Evolutionary conservation across 805 yeast genomes (phyloP).

Genomic region (Candida michaelii): DNA sequence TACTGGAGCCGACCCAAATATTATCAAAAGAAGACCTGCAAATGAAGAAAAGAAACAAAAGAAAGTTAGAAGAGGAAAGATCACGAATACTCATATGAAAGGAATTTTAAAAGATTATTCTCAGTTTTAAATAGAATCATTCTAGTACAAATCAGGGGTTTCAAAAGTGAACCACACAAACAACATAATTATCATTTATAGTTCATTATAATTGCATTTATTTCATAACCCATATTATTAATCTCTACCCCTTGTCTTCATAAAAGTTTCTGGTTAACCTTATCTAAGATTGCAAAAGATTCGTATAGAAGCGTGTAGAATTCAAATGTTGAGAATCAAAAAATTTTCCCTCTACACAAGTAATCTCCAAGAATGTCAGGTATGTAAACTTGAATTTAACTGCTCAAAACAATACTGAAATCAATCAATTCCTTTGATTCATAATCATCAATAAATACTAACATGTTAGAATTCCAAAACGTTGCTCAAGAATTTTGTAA

Average conservation of each 20-base stretch:
- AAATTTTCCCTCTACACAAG: slow-evolving; percentile 1
- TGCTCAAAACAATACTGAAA: slow-evolving; percentile 27
- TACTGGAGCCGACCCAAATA: slow-evolving; percentile 96
- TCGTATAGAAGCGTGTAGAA: neutral
- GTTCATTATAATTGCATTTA: slow-evolving; percentile 1
- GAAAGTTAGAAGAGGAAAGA: slow-evolving; percentile 89
- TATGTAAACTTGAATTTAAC: slow-evolving; percentile 3
- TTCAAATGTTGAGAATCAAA: slow-evolving; percentile 7
- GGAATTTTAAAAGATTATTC: slow-evolving; percentile 89
- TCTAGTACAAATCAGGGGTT: neutral
- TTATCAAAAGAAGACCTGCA: slow-evolving; percentile 65
- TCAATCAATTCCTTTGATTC: neutral
- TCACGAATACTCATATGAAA: slow-evolving; percentile 95
- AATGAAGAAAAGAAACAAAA: slow-evolving; percentile 73
- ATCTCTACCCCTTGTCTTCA: too few species aligned
- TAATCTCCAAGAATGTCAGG: slow-evolving; percentile 10
- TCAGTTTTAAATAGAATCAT: slow-evolving; percentile 18
- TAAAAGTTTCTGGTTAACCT: too few species aligned
- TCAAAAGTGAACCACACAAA: neutral
- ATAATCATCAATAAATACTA: neutral
- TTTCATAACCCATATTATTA: too few species aligned
- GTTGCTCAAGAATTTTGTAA: slow-evolving; percentile 83
- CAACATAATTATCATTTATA: neutral
- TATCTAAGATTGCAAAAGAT: too few species aligned
- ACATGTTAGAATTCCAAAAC: slow-evolving; percentile 30